Base-by-base conservation (phyloP, 2,329 filamentous ascomycete genomes). In the Chaetoscypha palmicola region DNA sequence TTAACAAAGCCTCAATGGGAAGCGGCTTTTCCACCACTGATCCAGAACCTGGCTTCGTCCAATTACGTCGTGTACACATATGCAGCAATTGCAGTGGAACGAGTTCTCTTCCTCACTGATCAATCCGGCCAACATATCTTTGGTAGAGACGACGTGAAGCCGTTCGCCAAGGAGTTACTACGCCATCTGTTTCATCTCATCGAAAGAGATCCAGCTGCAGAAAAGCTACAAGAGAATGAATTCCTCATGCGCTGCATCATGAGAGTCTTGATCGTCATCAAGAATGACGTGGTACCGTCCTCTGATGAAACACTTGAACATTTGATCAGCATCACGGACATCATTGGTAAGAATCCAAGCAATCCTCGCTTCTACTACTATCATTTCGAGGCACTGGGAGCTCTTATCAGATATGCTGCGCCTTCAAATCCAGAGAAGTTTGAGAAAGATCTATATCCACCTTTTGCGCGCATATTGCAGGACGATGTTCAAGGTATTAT, bases 11-110 rank as follows among this genome's bases (percentile, higher is more conserved):
- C 90, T 24, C 86, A 96, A 64, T 97, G 92, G 89, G 84, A 85
- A 58, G 80, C 83, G 45, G 90, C 90, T 1, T 87, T 98, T 60
- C 84, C 87, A 10, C 81, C 94, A 14, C 74, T 98, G 32, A 89
- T 97, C 41, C 87, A 92, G 61, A 94, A 96, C 61, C 72, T 98
- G 54, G 87, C 80, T 49, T 94, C 89, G 2, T 74, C 81, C 17
- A 92, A 96, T 64, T 97, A 96, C 58, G 92, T 97, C 45, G 89
- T 97, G 31, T 96, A 98, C 68, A 96, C 90, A 0, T 98, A 98
- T 61, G 89, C 92, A 10, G 87, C 92, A 8, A 95, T 98, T 59
- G 89, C 91, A 2, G 85, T 97, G n/a, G 92, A 98, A 68, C 79
- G 92, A 45, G 86, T 91, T 2, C 73, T 98, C 16, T 94, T 83